Base-by-base conservation (phyloP, 805 yeast species). In the Candida hungchunana region DNA sequence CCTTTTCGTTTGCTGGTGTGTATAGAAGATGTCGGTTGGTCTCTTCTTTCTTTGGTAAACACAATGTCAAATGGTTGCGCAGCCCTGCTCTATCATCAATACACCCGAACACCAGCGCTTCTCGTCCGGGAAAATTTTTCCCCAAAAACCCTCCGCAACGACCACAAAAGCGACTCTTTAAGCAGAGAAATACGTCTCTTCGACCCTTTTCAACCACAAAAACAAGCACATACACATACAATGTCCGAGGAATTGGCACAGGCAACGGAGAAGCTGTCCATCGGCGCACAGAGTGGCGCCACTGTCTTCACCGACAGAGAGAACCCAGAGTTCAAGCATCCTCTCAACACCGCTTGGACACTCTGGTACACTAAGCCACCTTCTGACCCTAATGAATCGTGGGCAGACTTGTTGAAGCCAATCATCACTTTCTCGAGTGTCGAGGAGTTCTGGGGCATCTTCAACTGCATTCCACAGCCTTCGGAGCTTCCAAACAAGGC, bases 371-470 rank as follows among this genome's bases (percentile, higher is more conserved):
- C 95, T 42, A 88, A 88, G 69, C 97, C 98, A 43, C 80, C 86
- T 43, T 77, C 79, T 42, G 83, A 79, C 56, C 71, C 69, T 47
- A 37, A 38, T 6, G 95, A 87, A 66, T 78, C 86, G 54, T 90
- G 97, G 97, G 75, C 86, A 37, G 95, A 89, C 56, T 73, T 88
- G 48, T 73, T 93, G 57, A 88, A 88, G 68, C 94, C 96, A 39
- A 94, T 93, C 34, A 90, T 88, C 51, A 77, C 94, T 17, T 87
- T 93, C 54, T 75, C 79, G 37, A 79, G 96, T n/a, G 97, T 93
- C 34, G 98, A 93, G 69, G 97, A 90, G 63, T 93, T 93, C 69
- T 93, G 98, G 98, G 98, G 97, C 18, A 82, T 90, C 48, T 84
- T 78, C 71, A 89, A 93, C 64, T 83, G 94, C 28, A 81, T 93